Conservation (phyloP, 2,329 filamentous ascomycete species). For the Neonectria faginata region DNA sequence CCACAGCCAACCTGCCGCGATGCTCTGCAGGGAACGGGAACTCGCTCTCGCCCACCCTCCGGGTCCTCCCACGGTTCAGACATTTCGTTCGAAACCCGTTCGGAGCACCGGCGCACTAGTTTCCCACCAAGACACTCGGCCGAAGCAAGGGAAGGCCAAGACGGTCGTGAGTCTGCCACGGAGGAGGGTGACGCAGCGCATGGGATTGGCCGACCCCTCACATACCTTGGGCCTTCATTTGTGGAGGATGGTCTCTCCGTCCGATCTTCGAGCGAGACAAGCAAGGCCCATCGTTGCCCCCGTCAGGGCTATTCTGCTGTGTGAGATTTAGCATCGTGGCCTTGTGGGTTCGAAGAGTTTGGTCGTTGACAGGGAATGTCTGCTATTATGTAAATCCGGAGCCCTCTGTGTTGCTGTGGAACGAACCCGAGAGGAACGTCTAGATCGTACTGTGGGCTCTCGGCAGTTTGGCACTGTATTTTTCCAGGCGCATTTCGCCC, state of each 20-base stretch:
- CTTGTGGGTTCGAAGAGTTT: neutral
- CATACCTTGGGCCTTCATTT: slow-evolving; percentile 9
- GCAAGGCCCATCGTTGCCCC: slow-evolving; percentile 4
- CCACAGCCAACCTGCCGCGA: neutral
- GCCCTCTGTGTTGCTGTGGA: neutral
- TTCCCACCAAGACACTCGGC: slow-evolving; percentile 22
- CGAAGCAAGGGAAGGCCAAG: slow-evolving; percentile 14
- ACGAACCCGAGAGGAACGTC: neutral
- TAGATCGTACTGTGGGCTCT: neutral
- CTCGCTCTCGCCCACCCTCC: neutral
- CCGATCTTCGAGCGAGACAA: slow-evolving; percentile 13
- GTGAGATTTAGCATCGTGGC: neutral
- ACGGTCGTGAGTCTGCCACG: neutral
- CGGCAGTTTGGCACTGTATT: neutral
- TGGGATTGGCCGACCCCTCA: slow-evolving; percentile 19
- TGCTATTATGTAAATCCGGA: neutral
- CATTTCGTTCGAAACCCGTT: neutral
- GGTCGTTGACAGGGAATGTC: neutral
- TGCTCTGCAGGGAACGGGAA: neutral
- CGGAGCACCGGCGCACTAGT: neutral
- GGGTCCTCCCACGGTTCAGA: neutral
- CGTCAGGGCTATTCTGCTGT: neutral
- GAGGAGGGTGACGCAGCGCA: slow-evolving; percentile 17
- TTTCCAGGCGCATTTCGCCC: neutral
- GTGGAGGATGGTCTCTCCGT: slow-evolving; percentile 21